A percentile compares a stretch with the other conserved stretches of the same genome.
Conservation (phyloP, 2,329 filamentous ascomycete species). For the Elsinoe necatrix region DNA sequence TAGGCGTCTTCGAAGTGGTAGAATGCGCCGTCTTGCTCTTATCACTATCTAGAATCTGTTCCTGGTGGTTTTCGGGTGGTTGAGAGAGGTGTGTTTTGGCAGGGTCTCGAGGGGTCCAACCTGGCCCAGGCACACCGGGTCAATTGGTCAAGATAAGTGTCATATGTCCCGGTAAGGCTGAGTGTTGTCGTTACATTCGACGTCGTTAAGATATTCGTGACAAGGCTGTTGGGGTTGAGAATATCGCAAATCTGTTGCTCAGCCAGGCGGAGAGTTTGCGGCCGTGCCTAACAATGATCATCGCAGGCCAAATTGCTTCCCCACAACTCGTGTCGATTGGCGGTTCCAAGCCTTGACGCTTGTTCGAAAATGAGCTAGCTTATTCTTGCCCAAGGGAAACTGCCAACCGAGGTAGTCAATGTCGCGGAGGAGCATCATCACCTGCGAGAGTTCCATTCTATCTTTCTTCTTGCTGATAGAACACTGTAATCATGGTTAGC, state of each 20-base stretch:
- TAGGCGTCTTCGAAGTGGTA: not conserved
- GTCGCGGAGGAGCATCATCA: not conserved
- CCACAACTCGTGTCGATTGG: conserved; percentile 9
- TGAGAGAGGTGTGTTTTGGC: conserved; percentile 5
- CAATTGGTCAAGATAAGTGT: not conserved
- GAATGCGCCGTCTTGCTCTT: not conserved
- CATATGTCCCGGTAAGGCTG: not conserved
- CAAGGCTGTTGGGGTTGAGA: conserved; percentile 10
- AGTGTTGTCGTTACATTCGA: not conserved
- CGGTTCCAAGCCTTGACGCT: not conserved
- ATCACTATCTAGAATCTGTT: not conserved
- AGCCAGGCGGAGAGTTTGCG: conserved; percentile 11
- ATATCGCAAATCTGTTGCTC: conserved; percentile 13
- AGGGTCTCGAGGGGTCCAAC: conserved; percentile 6
- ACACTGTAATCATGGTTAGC: conserved; percentile 5
- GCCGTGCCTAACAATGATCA: conserved; percentile 3
- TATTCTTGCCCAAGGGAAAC: not conserved
- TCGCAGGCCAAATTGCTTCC: conserved; percentile 12
- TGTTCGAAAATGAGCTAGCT: not conserved
- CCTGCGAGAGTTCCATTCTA: not conserved
- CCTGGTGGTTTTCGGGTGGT: not conserved
- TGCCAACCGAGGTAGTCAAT: conserved; percentile 3
- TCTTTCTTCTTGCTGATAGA: not conserved
- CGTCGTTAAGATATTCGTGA: not conserved
- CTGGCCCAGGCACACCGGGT: not conserved